Base-by-base conservation (phyloP, 2,329 filamentous ascomycete genomes). In the Fusarium secorum region DNA sequence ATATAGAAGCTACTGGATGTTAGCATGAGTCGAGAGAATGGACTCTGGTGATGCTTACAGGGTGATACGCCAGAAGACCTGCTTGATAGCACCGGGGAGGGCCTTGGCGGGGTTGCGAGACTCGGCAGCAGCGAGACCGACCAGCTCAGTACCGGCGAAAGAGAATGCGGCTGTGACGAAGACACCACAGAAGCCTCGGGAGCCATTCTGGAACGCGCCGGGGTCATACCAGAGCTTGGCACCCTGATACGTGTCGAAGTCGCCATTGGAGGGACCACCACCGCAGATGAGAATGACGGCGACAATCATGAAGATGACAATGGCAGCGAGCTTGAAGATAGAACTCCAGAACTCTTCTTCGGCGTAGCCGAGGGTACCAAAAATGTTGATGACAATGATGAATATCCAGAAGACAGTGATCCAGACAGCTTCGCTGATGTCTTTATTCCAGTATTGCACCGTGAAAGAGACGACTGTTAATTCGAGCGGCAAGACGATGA, bases 11-110 rank as follows among this genome's bases (percentile, higher is more conserved):
- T 76, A 3, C 0, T 1, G 0, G 0, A 0, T 4, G 52, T 77
- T 20, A 76, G 63, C 1, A 7, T 8, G 0, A 3, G 4, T 2
- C 3, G 78, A 78, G 75, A 69, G 71, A 17, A 64, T 14, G 0
- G 1, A 1, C 1, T 3, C 0, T 8, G 8, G 8, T n/a, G 6
- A 64, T 2, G 1, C 66, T 59, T 35, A 78, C 68, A 85, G 77
- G n/a, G 83, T 83, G 70, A 86, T 84, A 76, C 84, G 83, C 84
- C 84, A 85, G 73, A 85, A 86, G 35, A 86, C 91, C 80, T 95
- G 93, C 83, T 94, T 95, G 76, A 94, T 89, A 4, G 93, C 93
- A 26, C 89, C 90, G 1, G 93, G 93, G 1, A 97, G 85, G 1
- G 90, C 88, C 78, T 92, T 89, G 68, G 88, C 86, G 2, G 91